phyloP scores from a whole-genome alignment of 2,329 filamentous ascomycete species.

The Exophiala dermatitidis region DNA sequence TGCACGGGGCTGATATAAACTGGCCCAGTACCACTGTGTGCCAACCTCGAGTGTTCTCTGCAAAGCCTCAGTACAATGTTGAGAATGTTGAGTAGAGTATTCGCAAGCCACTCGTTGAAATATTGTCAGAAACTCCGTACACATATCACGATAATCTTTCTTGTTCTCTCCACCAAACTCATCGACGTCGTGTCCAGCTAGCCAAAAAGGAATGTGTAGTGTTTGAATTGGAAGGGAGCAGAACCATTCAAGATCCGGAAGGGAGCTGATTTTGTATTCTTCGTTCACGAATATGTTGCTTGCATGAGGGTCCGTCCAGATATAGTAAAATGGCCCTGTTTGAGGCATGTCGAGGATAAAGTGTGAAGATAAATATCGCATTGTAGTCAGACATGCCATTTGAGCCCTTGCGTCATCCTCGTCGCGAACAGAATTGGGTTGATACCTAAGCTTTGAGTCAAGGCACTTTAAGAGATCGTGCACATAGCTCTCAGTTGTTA shows the following conservation, averaged over 20 bases:
- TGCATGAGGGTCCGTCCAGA: constrained; percentile 37
- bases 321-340: constrained; percentile 33
- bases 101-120: constrained; percentile 28
- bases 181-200: constrained; percentile 19
- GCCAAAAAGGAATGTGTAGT: constrained; percentile 26
- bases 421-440: constrained; percentile 26
- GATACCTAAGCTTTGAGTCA: constrained; percentile 26
- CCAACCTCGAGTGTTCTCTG: constrained; percentile 23
- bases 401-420: constrained; percentile 11
- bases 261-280: constrained; percentile 26
- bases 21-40: constrained; percentile 28
- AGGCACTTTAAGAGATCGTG: constrained; percentile 27
- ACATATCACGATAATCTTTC: constrained; percentile 10
- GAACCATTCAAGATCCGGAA: constrained; percentile 27
- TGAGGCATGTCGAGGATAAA: constrained; percentile 30
- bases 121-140: constrained; percentile 22
- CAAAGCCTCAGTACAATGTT: constrained; percentile 15
- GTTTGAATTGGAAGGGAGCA: constrained; percentile 27
- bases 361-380: constrained; percentile 26
- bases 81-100: not conserved
- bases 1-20: constrained; percentile 22
- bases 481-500: constrained; percentile 27
- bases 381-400: constrained; percentile 27
- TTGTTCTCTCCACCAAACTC: not conserved
- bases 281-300: constrained; percentile 31